These are phyloP conservation scores for Rhizophora apiculata DNA, from an alignment of 345 rosid genomes.

Conservation along the genomic window DNA sequence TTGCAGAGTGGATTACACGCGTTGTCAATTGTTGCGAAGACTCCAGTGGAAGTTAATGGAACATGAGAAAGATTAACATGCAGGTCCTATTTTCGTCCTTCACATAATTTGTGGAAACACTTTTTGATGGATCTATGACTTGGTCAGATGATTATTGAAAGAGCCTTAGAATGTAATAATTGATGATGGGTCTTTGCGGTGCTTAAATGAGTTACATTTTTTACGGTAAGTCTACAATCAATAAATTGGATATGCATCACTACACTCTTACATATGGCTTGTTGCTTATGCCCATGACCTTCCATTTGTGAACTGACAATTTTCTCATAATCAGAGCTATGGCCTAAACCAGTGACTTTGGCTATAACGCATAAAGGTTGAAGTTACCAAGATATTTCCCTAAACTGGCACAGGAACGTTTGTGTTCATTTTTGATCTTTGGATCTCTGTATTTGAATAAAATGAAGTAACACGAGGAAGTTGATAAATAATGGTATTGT, in stretches of 20 bases:
- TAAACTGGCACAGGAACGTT: too few species aligned
- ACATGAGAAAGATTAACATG: constrained; percentile 14
- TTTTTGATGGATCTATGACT: not conserved
- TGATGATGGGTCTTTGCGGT: not conserved
- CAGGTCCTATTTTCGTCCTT: constrained; percentile 16
- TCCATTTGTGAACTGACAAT: too few species aligned
- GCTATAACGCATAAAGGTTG: too few species aligned
- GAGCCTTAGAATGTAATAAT: not conserved
- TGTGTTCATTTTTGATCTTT: too few species aligned
- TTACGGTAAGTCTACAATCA: not conserved
- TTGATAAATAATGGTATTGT: too few species aligned
- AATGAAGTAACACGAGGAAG: too few species aligned
- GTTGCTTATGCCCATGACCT: too few species aligned
- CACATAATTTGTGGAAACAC: not conserved
- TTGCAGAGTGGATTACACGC: constrained; percentile 83
- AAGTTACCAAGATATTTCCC: too few species aligned
- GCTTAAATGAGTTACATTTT: constrained; percentile 1
- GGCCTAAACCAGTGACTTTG: too few species aligned
- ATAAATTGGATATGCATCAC: not conserved
- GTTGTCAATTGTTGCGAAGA: constrained; percentile 78
- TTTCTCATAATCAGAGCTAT: too few species aligned
- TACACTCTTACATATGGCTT: not conserved
- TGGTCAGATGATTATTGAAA: not conserved
- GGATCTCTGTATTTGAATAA: too few species aligned
- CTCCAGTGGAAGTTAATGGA: constrained; percentile 58